Base-by-base conservation (phyloP, 257 asterid genomes). In the Perilla frutescens region DNA sequence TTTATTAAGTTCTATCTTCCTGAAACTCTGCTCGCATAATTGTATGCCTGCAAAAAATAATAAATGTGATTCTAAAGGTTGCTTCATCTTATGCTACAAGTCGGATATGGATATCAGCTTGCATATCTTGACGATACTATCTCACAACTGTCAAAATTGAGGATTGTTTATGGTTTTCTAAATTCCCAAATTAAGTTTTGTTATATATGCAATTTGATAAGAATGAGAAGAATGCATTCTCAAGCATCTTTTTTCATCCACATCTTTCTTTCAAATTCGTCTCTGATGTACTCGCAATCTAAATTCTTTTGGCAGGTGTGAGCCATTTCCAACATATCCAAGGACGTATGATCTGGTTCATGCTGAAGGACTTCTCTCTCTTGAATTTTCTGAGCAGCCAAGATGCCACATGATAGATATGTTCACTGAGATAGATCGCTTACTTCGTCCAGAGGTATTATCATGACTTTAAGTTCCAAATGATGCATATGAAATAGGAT, bases 361-460 rank as follows among this genome's bases (percentile, higher is more conserved):
- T 73, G 96, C 95, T 4, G 85, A 88, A 70, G 96, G 99, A 66
- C 89, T 96, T 71, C 85, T 96, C 79, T 85, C 96, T 63, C 96
- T 90, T 81, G 95, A 90, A 79, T 90, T 87, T 71, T 80, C 83
- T 48, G 94, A 89, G 88, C 80, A 88, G 64, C 93, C 86, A 75
- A 83, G 92, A 77, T 96, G 99, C 80, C 92, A 76, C 62, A 81
- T 87, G 91, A 78, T 86, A 10, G 95, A 92, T 82, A 71, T 92
- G 66, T 86, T 96, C 71, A 72, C 84, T 7, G 99, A 96, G 88
- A 87, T 96, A 6, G 99, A 96, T 70, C 99, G 99, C 67, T 66
- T 96, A 79, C 98, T 95, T 76, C 98, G 98, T 76, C 98, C 99
- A 3, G 99, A 96, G 98, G 99, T 96, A 89, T 26, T 59, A 74